Percentiles rank a stretch among this genome's conserved stretches.
Conservation (phyloP, 768 basidiomycete species). For the Lactarius tabidus region DNA sequence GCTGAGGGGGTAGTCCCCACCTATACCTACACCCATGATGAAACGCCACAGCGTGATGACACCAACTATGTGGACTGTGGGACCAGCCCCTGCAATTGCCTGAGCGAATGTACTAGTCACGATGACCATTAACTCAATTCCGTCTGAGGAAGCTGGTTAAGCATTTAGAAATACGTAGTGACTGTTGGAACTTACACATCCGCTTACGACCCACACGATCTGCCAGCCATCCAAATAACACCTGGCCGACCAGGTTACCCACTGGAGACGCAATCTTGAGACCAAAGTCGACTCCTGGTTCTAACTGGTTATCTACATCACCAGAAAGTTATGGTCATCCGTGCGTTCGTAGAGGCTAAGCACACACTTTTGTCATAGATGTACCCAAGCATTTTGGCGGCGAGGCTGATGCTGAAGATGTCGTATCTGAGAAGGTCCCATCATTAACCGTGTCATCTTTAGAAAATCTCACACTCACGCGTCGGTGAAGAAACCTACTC, state of each 20-base stretch:
- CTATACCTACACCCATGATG: constrained; percentile 79
- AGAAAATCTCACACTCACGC: constrained; percentile 41
- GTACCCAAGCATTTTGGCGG: constrained; percentile 75
- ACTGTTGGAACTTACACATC: constrained; percentile 54
- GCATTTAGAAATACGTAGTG: neutral
- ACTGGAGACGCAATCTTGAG: constrained; percentile 42
- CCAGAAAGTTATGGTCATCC: neutral
- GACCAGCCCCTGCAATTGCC: constrained; percentile 68
- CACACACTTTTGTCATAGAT: constrained; percentile 51
- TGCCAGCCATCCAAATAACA: constrained; percentile 45
- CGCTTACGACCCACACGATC: constrained; percentile 41
- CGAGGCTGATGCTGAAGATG: constrained; percentile 88
- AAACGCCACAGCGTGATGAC: constrained; percentile 82
- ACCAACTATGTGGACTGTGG: constrained; percentile 68
- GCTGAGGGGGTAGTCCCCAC: constrained; percentile 83
- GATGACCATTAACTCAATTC: constrained; percentile 76
- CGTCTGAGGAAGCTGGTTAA: constrained; percentile 41
- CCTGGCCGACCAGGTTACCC: constrained; percentile 41
- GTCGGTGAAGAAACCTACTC: constrained; percentile 91
- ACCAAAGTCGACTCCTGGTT: constrained; percentile 40
- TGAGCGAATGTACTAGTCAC: constrained; percentile 77
- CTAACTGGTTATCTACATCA: constrained; percentile 32
- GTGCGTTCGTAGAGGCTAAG: neutral
- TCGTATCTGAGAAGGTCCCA: constrained; percentile 50
- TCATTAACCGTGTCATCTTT: neutral